phyloP scores from a whole-genome alignment of 2,329 filamentous ascomycete species.

The Pseudogymnoascus sp. region DNA sequence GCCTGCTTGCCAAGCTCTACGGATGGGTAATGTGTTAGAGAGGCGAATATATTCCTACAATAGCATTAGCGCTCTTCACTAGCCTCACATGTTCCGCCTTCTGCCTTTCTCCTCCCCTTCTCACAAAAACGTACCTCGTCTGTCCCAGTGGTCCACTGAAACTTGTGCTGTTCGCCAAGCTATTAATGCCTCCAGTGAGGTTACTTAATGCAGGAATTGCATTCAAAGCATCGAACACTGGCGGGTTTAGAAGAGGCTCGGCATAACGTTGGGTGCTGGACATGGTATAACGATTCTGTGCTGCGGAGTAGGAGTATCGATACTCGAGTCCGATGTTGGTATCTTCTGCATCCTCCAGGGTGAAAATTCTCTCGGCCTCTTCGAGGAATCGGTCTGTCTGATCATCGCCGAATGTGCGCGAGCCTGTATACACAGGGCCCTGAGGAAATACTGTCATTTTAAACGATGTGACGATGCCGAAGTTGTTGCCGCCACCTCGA shows the following conservation, averaged over 20 bases:
- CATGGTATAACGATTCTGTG: constrained; percentile 13
- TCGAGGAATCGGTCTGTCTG: constrained; percentile 10
- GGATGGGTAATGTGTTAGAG: background rate
- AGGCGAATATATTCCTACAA: background rate
- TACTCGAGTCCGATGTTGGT: constrained; percentile 18
- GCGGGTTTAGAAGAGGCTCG: constrained; percentile 9
- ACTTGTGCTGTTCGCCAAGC: background rate
- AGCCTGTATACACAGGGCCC: background rate
- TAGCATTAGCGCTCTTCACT: background rate
- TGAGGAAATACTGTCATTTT: constrained; percentile 30
- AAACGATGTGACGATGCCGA: constrained; percentile 30
- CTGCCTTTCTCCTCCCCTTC: background rate
- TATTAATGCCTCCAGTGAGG: background rate
- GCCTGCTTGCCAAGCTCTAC: background rate
- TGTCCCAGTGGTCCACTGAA: background rate
- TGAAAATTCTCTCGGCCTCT: constrained; percentile 15
- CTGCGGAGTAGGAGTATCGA: constrained; percentile 16
- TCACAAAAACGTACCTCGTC: background rate
- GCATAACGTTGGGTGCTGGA: constrained; percentile 18
- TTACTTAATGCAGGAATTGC: background rate
- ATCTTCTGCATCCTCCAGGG: constrained; percentile 13
- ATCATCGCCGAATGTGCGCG: background rate
- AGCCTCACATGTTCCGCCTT: background rate
- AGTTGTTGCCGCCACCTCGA: constrained; percentile 22
- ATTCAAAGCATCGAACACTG: background rate